Base-by-base conservation (phyloP, 495 filamentous ascomycete species). In the Penicillium manginii region DNA sequence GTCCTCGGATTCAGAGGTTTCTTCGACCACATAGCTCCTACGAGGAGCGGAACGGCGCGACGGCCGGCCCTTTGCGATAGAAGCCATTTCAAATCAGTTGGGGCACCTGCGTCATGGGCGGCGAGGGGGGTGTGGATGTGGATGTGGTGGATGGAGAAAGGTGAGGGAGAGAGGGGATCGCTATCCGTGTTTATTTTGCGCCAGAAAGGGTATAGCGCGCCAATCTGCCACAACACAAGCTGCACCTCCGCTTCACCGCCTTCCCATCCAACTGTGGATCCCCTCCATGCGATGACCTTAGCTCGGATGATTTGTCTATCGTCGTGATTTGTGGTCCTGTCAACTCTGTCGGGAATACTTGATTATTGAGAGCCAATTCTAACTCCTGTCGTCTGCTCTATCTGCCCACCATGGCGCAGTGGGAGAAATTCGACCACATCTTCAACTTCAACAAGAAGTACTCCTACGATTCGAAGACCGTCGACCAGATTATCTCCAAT, bases 31-130 rank as follows among this genome's bases (percentile, higher is more conserved):
- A 17, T 86, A 81, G 59, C 84, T 86, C 64, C 84, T 85, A 50
- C 89, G 82, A 26, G 89, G 69, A 26, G 89, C 88, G 23, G 84
- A 88, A 60, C 92, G 85, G 67, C 93, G 85, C 54, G 90, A 85
- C 21, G 91, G 86, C 67, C 93, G 80, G 63, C 85, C 83, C 59
- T 89, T 86, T 73, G 90, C 89, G 66, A 77, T 65, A 39, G 80
- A 75, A 58, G 84, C 73, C 84, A 87, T 87, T 63, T 59, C 61
- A 45, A 58, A 59, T 67, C 39, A 57, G 51, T 26, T 46, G 49
- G 19, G 59, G 57, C 54, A 57, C 55, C 52, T 55, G 56, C 63
- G 59, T 60, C 74, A 76, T 75, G 40, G 64, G 63, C 62, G 42
- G 68, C 70, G 68, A 63, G 59, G 54, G 45, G 49, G 56, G 48